These are phyloP conservation scores for Blastobotrys capitulatus DNA, from an alignment of 1,139 yeast species.

Conservation along the genomic window DNA sequence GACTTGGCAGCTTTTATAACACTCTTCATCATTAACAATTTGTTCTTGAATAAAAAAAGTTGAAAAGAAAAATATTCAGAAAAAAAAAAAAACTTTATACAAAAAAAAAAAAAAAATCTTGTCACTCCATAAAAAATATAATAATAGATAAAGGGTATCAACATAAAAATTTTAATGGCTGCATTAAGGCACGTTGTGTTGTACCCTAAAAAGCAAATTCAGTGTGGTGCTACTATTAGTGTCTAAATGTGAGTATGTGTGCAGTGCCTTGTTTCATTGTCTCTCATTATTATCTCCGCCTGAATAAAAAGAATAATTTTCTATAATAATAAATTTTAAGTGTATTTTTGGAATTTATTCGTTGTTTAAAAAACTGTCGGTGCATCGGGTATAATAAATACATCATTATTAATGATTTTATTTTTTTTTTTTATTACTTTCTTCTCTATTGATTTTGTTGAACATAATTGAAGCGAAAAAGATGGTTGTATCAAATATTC, in stretches of 20 bases:
- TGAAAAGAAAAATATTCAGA: neutral
- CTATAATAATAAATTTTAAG: too few species aligned
- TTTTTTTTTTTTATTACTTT: too few species aligned
- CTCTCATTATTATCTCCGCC: neutral
- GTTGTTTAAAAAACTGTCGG: too few species aligned
- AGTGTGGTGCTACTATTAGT: too few species aligned
- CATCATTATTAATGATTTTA: too few species aligned
- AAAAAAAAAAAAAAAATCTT: neutral
- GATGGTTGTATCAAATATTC: too few species aligned
- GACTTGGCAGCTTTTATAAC: neutral
- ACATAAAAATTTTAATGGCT: neutral
- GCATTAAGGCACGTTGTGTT: neutral
- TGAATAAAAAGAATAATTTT: neutral
- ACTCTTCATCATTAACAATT: constrained; percentile 6
- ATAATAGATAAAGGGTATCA: neutral
- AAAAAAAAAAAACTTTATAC: neutral
- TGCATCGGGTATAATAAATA: too few species aligned
- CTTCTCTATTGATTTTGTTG: too few species aligned
- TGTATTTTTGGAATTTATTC: too few species aligned
- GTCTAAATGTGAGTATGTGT: too few species aligned
- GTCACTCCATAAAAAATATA: neutral
- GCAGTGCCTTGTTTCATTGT: neutral
- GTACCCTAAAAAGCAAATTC: neutral
- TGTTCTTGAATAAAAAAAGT: neutral
- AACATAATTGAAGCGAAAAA: too few species aligned